Conservation (phyloP, 495 filamentous ascomycete species). For the Penicillium waksmanii region DNA sequence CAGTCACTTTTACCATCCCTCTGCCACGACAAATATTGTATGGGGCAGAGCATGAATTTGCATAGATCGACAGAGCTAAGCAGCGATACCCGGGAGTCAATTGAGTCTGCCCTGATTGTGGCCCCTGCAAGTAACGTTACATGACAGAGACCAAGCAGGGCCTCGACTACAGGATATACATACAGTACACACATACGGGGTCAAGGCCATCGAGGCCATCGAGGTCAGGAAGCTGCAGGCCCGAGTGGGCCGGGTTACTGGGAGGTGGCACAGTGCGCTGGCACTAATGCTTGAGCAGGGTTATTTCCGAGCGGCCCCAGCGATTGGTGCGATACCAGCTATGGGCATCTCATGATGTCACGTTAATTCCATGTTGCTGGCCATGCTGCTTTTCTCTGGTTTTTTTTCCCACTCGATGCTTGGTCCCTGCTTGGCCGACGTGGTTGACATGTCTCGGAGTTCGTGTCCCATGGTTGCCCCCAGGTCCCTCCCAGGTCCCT, state of each 20-base stretch:
- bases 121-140: conserved; percentile 31
- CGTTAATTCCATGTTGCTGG: conserved; percentile 5
- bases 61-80: conserved; percentile 10
- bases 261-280: conserved; percentile 4
- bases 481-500: conserved; percentile 13
- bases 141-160: conserved; percentile 14
- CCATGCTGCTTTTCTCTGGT: background rate
- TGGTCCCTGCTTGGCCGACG: conserved; percentile 5
- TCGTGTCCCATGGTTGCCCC: conserved; percentile 1
- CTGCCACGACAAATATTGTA: background rate
- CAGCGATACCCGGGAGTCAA: conserved; percentile 15
- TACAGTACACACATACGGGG: no score
- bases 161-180: background rate
- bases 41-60: background rate
- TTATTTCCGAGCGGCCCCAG: conserved; percentile 7
- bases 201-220: background rate
- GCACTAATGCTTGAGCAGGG: conserved; percentile 13
- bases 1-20: background rate
- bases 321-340: conserved; percentile 20
- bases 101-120: conserved; percentile 15
- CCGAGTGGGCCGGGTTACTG: background rate
- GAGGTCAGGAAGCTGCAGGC: background rate
- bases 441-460: conserved; percentile 5
- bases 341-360: conserved; percentile 21
- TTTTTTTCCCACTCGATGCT: background rate